Conservation (phyloP, 2,329 filamentous ascomycete genomes). For the Colletotrichum horii region DNA sequence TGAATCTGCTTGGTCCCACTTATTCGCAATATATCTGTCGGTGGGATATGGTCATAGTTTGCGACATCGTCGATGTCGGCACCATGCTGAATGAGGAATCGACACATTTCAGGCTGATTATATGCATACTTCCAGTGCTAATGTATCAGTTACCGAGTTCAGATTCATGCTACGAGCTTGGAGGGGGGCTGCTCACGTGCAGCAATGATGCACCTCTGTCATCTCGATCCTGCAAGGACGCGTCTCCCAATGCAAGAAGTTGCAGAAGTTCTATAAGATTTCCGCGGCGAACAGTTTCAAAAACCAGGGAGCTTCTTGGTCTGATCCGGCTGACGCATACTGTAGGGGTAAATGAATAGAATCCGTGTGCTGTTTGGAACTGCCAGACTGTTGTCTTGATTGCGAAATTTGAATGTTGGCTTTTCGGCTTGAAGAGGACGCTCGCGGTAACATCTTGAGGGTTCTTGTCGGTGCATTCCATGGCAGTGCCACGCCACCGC, state of each 20-base stretch:
- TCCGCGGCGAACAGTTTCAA: too few species aligned
- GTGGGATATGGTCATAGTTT: too few species aligned
- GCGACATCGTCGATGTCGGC: background rate
- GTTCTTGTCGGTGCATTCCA: too few species aligned
- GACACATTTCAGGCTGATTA: background rate
- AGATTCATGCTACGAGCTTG: too few species aligned
- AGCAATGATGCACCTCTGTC: background rate
- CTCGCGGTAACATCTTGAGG: background rate
- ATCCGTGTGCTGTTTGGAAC: background rate
- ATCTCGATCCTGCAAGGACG: background rate
- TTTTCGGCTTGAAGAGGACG: background rate
- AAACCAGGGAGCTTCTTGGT: too few species aligned
- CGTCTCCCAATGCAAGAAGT: background rate
- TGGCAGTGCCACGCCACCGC: too few species aligned
- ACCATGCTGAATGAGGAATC: background rate
- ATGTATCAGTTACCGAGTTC: too few species aligned
- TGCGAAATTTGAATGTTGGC: background rate
- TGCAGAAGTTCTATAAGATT: too few species aligned
- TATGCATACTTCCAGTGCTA: too few species aligned
- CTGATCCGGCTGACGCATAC: background rate
- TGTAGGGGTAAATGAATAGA: background rate
- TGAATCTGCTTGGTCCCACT: too few species aligned
- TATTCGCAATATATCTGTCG: too few species aligned
- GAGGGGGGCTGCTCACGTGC: too few species aligned
- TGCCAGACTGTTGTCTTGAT: background rate